Evolutionary conservation across 1,284 basidiomycete species (phyloP).

Genomic region (Puccinia coronata): DNA sequence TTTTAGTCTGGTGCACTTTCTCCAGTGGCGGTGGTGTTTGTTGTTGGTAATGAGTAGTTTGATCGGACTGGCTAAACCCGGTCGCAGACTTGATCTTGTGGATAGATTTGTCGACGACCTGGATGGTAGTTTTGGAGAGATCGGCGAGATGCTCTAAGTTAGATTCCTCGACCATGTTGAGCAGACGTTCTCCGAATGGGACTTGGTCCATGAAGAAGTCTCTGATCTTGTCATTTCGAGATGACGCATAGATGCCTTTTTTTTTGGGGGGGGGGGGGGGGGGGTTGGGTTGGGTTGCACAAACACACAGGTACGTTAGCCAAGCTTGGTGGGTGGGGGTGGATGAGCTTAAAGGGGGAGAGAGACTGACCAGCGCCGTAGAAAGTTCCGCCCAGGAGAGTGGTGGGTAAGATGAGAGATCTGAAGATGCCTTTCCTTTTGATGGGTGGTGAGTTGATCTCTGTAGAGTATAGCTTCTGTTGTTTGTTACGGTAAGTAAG

Average conservation of each 20-base stretch:
- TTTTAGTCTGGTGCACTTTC: conserved; percentile 33
- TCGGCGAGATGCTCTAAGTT: conserved; percentile 56
- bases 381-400: conserved; percentile 63
- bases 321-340: too few relatives aligned
- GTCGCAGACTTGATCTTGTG: conserved; percentile 13
- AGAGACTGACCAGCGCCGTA: conserved; percentile 70
- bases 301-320: background rate
- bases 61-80: background rate
- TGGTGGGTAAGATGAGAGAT: conserved; percentile 60
- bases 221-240: conserved; percentile 72
- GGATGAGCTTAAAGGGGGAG: too few relatives aligned
- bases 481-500: background rate
- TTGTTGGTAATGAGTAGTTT: background rate
- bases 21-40: background rate
- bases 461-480: background rate
- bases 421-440: conserved; percentile 53
- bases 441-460: background rate
- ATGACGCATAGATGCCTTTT: conserved; percentile 65
- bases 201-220: conserved; percentile 78
- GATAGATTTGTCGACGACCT: conserved; percentile 17
- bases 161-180: conserved; percentile 76
- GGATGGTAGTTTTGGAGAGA: conserved; percentile 30
- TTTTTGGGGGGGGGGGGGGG: background rate
- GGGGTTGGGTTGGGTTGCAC: too few relatives aligned
- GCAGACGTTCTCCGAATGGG: conserved; percentile 71